Conservation (phyloP, 306 rosid species). For the Rosa lucieae region DNA sequence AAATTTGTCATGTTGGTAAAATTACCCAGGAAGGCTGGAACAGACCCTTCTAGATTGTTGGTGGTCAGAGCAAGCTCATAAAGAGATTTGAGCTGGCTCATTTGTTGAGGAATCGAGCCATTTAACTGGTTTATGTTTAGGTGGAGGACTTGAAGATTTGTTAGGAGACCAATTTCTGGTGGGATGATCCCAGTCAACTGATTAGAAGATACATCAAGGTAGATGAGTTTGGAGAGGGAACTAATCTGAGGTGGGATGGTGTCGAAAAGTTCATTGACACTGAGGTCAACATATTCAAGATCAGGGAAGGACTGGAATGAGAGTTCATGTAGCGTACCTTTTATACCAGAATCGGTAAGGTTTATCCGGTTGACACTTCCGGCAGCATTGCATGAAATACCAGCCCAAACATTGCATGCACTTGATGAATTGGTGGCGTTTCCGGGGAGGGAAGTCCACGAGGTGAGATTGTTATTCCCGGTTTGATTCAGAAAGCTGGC, state of each 20-base stretch:
- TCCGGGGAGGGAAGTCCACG: conserved; percentile 7
- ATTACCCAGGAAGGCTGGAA: neutral
- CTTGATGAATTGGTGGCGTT: neutral
- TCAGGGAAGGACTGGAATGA: conserved; percentile 21
- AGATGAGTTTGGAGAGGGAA: conserved; percentile 20
- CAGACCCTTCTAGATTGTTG: neutral
- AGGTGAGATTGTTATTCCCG: neutral
- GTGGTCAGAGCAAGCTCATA: too few species aligned
- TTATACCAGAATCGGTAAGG: conserved; percentile 12
- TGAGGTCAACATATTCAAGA: conserved; percentile 26
- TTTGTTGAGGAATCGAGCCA: neutral
- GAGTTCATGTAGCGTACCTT: conserved; percentile 24
- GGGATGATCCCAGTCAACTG: conserved; percentile 18
- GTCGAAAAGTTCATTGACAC: conserved; percentile 9
- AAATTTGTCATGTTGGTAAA: conserved; percentile 2
- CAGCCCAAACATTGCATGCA: conserved; percentile 22
- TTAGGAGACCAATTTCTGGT: conserved; percentile 19
- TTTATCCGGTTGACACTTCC: conserved; percentile 21
- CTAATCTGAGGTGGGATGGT: conserved; percentile 28
- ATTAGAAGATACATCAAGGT: conserved; percentile 29
- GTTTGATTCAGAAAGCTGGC: conserved; percentile 13
- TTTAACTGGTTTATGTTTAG: neutral
- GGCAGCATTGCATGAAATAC: conserved; percentile 21
- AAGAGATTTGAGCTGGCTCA: too few species aligned
- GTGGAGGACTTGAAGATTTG: neutral